Evolutionary conservation across 2,329 filamentous ascomycete genomes (phyloP), one percentile per base, ranked within the genome.

Genomic region (Colletotrichum sp.): DNA sequence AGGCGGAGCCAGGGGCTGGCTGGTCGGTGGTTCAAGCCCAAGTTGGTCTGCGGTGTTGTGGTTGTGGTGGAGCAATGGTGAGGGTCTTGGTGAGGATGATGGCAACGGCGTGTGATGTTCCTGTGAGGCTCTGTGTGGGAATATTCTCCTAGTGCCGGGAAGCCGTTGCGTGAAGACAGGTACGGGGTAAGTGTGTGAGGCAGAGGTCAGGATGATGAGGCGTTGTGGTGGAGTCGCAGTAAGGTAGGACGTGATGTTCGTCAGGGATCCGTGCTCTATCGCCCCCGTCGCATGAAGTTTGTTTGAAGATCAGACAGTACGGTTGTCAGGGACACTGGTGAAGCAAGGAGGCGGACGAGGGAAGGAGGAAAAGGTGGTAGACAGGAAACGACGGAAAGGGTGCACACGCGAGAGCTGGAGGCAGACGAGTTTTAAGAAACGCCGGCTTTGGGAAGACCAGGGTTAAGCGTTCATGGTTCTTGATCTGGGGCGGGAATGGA

Each of bases 241-340:
- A 62, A 72, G 57, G 63, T 72, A 72, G 36, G 68, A 68, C 69
- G 69, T 71, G 72, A 77, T 76, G 71, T 78, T 57, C 57, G 71
- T 71, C 65, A 68, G 75, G 76, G 72, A 66, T 78, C 79, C 80
- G 79, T 79, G 77, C 77, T 76, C 63, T 73, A 73, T 73, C 44
- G 57, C 26, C 78, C 74, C 65, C 76, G 80, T 82, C 79, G 81
- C 81, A 82, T 84, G 76, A 81, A 80, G 72, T 68, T 78, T 78
- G 80, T 79, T 80, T 80, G 82, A 79, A 82, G 84, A 85, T 85
- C 83, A 85, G 81, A 84, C 84, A 81, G 76, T 80, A 80, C 77
- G 80, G 70, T 57, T 71, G 78, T 75, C 78, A 78, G 77, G 77
- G 76, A 78, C 76, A 65, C 70, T 75, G 72, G 79, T 82, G 81